Base-by-base conservation (phyloP, 2,329 filamentous ascomycete genomes). In the Botrytis hyacinthi region DNA sequence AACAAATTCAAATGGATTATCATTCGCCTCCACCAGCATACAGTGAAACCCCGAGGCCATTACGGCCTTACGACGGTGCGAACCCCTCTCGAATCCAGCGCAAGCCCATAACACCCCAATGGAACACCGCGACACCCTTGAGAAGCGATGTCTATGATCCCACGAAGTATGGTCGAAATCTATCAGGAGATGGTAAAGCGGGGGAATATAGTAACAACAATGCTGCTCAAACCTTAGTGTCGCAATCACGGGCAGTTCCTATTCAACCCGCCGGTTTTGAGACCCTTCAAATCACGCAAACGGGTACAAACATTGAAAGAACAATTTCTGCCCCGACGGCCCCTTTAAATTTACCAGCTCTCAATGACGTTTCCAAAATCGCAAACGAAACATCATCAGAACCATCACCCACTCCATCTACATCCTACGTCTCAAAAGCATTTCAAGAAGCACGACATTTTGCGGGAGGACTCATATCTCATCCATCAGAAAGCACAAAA, bases 401-500 rank as follows among this genome's bases (percentile, higher is more conserved):
- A 20, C 57, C 65, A 54, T 60, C 63, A 3, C 35, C 60, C 22
- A 57, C 44, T 35, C 61, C 72, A 16, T 57, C 73, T 2, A 74
- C 74, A 26, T 76, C 75, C 18, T 73, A 65, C 57, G 35, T 79
- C 16, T 75, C 78, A 62, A 76, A 76, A 35, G 79, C 77, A 18
- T 79, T 85, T 12, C 73, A 70, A 14, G 90, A 92, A 77, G 89
- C 89, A 0, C 85, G 88, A 51, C 88, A 92, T 79, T 89, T 92
- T 74, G 89, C 90, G 2, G 88, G 89, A 4, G 90, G 91, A 0
- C 84, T 93, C 35, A 84, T 93, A 71, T 85, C 84, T 26, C 90
- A 89, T 73, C 89, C 91, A 0, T 86, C 84, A 32, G 90, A 91
- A 78, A 90, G 89, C 0, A 92, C 86, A 4, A 89, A 87, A 73